Percentiles rank a stretch among this genome's conserved stretches.
Evolutionary conservation across 805 yeast species (phyloP).

Genomic region (Yarrowia sp.): DNA sequence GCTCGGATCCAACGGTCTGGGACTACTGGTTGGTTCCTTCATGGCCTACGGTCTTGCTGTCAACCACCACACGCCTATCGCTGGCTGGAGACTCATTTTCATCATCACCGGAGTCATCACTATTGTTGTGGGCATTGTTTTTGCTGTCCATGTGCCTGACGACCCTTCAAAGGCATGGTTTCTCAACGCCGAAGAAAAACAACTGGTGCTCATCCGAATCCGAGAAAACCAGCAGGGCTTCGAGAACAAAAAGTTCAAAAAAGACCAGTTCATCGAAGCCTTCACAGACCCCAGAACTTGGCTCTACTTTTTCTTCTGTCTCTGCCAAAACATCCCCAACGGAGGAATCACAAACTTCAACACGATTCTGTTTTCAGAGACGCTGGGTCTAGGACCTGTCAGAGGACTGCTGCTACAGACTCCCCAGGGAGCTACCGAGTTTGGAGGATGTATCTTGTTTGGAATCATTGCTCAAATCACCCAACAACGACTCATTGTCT

Average conservation of each 20-base stretch:
- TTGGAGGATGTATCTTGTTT: slow-evolving; percentile 28
- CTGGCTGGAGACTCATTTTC: slow-evolving; percentile 53
- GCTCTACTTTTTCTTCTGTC: slow-evolving; percentile 44
- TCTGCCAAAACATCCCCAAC: slow-evolving; percentile 46
- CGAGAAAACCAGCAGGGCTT: slow-evolving; percentile 55
- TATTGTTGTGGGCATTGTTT: slow-evolving; percentile 38
- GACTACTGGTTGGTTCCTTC: slow-evolving; percentile 46
- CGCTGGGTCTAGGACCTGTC: not conserved
- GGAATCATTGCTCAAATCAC: slow-evolving; percentile 28
- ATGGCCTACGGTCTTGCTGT: slow-evolving; percentile 48
- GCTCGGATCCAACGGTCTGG: slow-evolving; percentile 46
- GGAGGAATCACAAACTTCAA: slow-evolving; percentile 54
- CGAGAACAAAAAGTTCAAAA: slow-evolving; percentile 51
- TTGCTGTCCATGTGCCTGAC: slow-evolving; percentile 46
- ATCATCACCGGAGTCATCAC: slow-evolving; percentile 58
- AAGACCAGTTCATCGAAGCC: slow-evolving; percentile 52
- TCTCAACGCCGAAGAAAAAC: slow-evolving; percentile 45
- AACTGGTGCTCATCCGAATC: slow-evolving; percentile 50
- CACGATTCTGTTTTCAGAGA: slow-evolving; percentile 41
- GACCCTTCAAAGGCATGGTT: slow-evolving; percentile 50
- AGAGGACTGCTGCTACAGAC: slow-evolving; percentile 38
- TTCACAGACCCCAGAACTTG: slow-evolving; percentile 49
- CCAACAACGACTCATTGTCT: slow-evolving; percentile 33
- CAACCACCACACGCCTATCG: slow-evolving; percentile 37
- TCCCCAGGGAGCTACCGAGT: slow-evolving; percentile 39